Evolutionary conservation across 1,284 basidiomycete genomes (phyloP), one percentile per base, ranked within the genome.

Genomic region (Tilletia indica): DNA sequence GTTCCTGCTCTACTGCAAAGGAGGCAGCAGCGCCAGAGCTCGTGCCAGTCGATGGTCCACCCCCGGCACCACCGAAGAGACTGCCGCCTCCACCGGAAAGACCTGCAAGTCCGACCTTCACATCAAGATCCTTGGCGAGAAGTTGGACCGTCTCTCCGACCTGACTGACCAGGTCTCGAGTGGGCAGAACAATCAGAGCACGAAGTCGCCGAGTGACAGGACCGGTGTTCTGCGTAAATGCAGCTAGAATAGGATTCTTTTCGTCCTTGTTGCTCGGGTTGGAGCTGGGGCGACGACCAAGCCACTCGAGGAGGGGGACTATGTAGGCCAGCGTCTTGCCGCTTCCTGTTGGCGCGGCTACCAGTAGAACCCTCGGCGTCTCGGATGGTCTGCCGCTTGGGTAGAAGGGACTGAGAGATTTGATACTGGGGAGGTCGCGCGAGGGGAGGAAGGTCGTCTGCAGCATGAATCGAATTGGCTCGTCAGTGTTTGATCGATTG

Each of bases 311-410:
- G 69, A 98, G 92, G 1, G 96, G 96, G 21, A 98, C 86, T 3
- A 91, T 91, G 85, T 99, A 99, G 14, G 94, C 93, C 25, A 99
- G 87, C 0, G 96, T 99, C 86, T 99, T 99, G 0, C 96, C 96
- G 77, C 93, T 95, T 42, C 96, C 96, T 0, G 96, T 99, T 0
- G 97, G 97, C 0, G 97, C 97, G 4, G 94, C 97, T n/a, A 97
- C 92, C 79, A 95, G 96, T 9, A 95, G 88, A 84, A 99, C 97
- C 54, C 88, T 88, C 34, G 91, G 91, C 36, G 89, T 88, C 4
- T 64, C 31, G 2, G 61, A 64, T 6, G 61, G 9, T 16, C 34
- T 3, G 69, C 89, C 84, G 77, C 89, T 91, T 0, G 92, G 91
- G 16, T 89, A 87, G 80, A 94, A 93, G 2, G 97, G 86, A 3